Base-by-base conservation (phyloP, 306 rosid species). In the Ammopiptanthus mongolicus region DNA sequence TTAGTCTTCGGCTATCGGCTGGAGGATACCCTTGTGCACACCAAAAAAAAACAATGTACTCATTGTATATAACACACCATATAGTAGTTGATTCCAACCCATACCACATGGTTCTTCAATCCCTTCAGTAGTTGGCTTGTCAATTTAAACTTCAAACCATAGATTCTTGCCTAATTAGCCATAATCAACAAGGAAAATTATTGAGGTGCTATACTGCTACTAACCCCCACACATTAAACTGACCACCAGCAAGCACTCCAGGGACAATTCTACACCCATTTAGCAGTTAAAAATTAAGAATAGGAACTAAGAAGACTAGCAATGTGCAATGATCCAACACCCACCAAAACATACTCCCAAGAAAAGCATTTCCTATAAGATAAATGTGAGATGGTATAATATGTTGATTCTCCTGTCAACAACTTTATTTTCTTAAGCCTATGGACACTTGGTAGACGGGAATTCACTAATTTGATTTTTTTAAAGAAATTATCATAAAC, bases 261-360 rank as follows among this genome's bases (percentile, higher is more conserved):
- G 71, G 19, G 17, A 74, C 13, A 53, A 50, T 50, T 57, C 57
- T 73, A 57, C 33, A 18, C 44, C 60, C 44, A 61, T 73, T 47
- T 63, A n/a, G 29, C 47, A 10, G 37, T 22, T 28, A 13, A 65
- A 73, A 70, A 33, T 11, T 31, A 74, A 66, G 9, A 51, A 53
- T 46, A 36, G 17, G 31, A 67, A 34, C 34, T 12, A 19, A 64
- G 47, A 63, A 41, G 48, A 34, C 36, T 47, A 17, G 53, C 59
- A 44, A 55, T 42, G 57, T 11, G 36, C 67, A 10, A 34, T 52
- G 14, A 53, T 55, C 69, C 61, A 21, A 78, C 14, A 72, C 34
- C 63, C 62, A 73, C 52, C 19, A 36, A 65, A 73, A 57, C 50
- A 57, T 39, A 73, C 52, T 55, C 73, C 60, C 7, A 78, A 28